Conservation (phyloP, 2,329 filamentous ascomycete genomes). For the Ramularia collo-cygni region DNA sequence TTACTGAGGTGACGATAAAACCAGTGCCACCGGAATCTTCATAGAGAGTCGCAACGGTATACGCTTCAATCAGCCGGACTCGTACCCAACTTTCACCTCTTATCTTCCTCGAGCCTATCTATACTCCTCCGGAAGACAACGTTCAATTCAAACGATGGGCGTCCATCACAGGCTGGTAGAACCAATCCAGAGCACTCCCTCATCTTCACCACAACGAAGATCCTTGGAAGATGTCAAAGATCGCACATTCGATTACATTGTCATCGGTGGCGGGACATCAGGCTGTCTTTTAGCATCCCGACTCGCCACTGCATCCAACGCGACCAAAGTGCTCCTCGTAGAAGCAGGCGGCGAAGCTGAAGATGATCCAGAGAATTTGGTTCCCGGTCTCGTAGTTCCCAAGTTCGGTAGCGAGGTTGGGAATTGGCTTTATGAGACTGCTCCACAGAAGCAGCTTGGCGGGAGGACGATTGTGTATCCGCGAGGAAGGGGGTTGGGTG, state of each 20-base stretch:
- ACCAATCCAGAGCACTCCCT: too few relatives aligned
- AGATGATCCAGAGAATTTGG: conserved; percentile 8
- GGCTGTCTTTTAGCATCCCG: conserved; percentile 8
- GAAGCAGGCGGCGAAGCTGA: conserved; percentile 6
- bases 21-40: too few relatives aligned
- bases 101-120: too few relatives aligned
- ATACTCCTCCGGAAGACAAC: too few relatives aligned
- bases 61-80: too few relatives aligned
- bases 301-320: background rate
- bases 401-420: conserved; percentile 4
- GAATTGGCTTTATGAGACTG: conserved; percentile 7
- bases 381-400: conserved; percentile 5
- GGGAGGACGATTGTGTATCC: conserved; percentile 4
- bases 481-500: conserved; percentile 3
- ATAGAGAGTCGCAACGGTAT: too few relatives aligned
- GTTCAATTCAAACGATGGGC: too few relatives aligned
- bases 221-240: conserved; percentile 1
- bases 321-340: conserved; percentile 1
- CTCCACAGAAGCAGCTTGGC: conserved; percentile 4
- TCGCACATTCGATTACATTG: conserved; percentile 6
- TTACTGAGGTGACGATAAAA: too few relatives aligned
- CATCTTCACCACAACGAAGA: background rate
- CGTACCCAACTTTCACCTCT: too few relatives aligned
- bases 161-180: too few relatives aligned
- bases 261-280: conserved; percentile 7